Evolutionary conservation across 257 asterid genomes (phyloP).

Genomic region (Solanum arcanum): DNA sequence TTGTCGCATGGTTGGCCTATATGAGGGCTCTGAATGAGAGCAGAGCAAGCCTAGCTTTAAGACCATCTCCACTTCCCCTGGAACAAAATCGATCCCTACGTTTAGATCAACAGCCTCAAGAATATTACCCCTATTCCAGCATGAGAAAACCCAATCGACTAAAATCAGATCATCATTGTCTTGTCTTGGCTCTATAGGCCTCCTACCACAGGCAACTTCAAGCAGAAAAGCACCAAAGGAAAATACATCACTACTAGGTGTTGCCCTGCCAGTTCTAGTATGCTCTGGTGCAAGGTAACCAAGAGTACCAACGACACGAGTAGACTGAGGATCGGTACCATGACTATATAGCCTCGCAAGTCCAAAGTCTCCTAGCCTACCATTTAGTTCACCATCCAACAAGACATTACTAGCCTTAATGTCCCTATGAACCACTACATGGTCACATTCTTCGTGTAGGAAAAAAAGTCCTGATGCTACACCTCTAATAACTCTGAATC

Average conservation of each 20-base stretch:
- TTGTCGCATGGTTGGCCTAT: slow-evolving; percentile 44
- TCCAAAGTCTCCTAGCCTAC: slow-evolving; percentile 57
- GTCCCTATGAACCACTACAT: slow-evolving; percentile 55
- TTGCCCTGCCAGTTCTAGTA: slow-evolving; percentile 45
- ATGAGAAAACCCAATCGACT: slow-evolving; percentile 37
- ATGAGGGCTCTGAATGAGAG: slow-evolving; percentile 22
- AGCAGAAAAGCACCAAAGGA: slow-evolving; percentile 61
- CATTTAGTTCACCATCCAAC: slow-evolving; percentile 40
- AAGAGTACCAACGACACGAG: slow-evolving; percentile 57
- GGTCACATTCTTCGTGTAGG: slow-evolving; percentile 64
- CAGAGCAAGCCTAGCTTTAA: slow-evolving; percentile 52
- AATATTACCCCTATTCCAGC: slow-evolving; percentile 35
- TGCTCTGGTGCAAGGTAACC: slow-evolving; percentile 74
- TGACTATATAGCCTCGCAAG: slow-evolving; percentile 56
- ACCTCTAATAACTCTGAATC: slow-evolving; percentile 40
- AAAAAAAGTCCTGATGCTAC: slow-evolving; percentile 47
- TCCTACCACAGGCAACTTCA: slow-evolving; percentile 57
- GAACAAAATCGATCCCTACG: slow-evolving; percentile 15
- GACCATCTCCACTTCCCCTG: slow-evolving; percentile 35
- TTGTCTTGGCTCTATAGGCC: slow-evolving; percentile 38
- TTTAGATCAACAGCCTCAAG: slow-evolving; percentile 36
- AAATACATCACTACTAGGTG: slow-evolving; percentile 45
- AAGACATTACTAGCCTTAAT: slow-evolving; percentile 54
- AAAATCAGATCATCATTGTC: slow-evolving; percentile 16
- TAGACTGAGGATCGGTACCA: slow-evolving; percentile 57